A percentile compares a stretch with the other conserved stretches of the same genome.
These are phyloP conservation scores for Warburgia ugandensis DNA, from an alignment of 164 flowering plant species.

Conservation along the genomic window DNA sequence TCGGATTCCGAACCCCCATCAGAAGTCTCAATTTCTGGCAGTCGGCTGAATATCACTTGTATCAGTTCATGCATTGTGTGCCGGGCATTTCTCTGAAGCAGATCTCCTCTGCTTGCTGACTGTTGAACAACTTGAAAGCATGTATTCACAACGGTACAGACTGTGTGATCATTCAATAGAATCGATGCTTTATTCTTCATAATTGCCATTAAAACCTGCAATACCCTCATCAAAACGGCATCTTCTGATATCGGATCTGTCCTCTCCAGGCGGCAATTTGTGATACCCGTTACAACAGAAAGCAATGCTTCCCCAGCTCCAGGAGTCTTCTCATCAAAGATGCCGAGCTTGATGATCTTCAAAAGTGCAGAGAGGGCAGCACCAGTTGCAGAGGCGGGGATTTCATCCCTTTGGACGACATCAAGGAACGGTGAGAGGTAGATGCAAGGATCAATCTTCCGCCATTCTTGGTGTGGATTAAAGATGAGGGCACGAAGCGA, in stretches of 20 bases:
- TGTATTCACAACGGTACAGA: slow-evolving; percentile 65
- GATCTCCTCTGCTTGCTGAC: slow-evolving; percentile 50
- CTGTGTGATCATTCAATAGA: slow-evolving; percentile 52
- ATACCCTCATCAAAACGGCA: slow-evolving; percentile 55
- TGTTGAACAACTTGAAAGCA: slow-evolving; percentile 76
- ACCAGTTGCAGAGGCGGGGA: slow-evolving; percentile 62
- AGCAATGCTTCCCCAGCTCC: slow-evolving; percentile 60
- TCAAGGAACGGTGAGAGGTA: slow-evolving; percentile 81
- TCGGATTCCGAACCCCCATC: slow-evolving; percentile 41
- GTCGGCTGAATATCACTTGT: slow-evolving; percentile 43
- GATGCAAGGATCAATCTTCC: slow-evolving; percentile 48
- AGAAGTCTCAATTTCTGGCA: slow-evolving; percentile 46
- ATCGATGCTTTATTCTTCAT: slow-evolving; percentile 50
- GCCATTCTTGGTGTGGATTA: slow-evolving; percentile 78
- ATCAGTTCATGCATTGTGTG: slow-evolving; percentile 75
- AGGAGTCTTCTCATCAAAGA: slow-evolving; percentile 62
- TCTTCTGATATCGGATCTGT: slow-evolving; percentile 42
- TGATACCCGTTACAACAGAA: slow-evolving; percentile 41
- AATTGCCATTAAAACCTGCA: slow-evolving; percentile 44
- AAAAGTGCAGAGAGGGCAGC: slow-evolving; percentile 59
- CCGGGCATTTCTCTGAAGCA: slow-evolving; percentile 66
- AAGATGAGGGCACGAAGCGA: slow-evolving; percentile 63
- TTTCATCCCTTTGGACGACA: slow-evolving; percentile 63
- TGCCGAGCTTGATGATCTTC: slow-evolving; percentile 55
- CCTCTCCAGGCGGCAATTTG: slow-evolving; percentile 60